phyloP scores from a whole-genome alignment of 768 basidiomycete genomes.

The Royoungia palumana region DNA sequence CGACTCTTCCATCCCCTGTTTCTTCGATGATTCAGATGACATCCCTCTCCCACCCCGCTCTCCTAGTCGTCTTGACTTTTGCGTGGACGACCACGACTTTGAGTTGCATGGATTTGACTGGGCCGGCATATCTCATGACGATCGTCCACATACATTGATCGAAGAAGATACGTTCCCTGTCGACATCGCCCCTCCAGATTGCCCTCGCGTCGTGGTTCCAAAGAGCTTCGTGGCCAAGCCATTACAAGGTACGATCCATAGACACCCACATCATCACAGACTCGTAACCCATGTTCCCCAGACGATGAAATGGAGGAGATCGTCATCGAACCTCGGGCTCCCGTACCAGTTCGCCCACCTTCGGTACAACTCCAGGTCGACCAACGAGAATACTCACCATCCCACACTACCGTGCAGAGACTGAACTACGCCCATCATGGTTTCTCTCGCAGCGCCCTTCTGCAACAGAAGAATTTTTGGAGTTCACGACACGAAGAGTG shows the following conservation, averaged over 20 bases:
- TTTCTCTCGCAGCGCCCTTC: conserved; percentile 57
- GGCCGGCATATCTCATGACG: conserved; percentile 2
- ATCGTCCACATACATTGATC: not conserved
- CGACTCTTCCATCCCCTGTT: not conserved
- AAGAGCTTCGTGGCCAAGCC: not conserved
- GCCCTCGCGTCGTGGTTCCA: not conserved
- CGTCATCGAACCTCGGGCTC: conserved; percentile 16
- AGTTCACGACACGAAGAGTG: conserved; percentile 50
- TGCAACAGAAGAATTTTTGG: conserved; percentile 65
- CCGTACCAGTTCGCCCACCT: conserved; percentile 21
- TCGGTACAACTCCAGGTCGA: conserved; percentile 3
- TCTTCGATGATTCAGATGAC: conserved; percentile 15
- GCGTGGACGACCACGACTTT: conserved; percentile 5
- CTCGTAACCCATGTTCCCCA: conserved; percentile 4
- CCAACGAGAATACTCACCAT: conserved; percentile 1
- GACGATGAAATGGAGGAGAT: conserved; percentile 12
- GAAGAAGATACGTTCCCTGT: conserved; percentile 10
- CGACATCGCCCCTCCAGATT: not conserved
- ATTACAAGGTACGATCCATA: conserved; percentile 10
- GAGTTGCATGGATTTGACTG: conserved; percentile 11
- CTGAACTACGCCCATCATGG: conserved; percentile 56
- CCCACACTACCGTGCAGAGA: conserved; percentile 28
- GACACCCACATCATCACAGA: conserved; percentile 12
- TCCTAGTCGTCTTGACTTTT: conserved; percentile 47
- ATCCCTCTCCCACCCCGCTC: conserved; percentile 38